Evolutionary conservation across 768 basidiomycete genomes (phyloP), one percentile per base, ranked within the genome.

Genomic region (Sarcodon aspratus): DNA sequence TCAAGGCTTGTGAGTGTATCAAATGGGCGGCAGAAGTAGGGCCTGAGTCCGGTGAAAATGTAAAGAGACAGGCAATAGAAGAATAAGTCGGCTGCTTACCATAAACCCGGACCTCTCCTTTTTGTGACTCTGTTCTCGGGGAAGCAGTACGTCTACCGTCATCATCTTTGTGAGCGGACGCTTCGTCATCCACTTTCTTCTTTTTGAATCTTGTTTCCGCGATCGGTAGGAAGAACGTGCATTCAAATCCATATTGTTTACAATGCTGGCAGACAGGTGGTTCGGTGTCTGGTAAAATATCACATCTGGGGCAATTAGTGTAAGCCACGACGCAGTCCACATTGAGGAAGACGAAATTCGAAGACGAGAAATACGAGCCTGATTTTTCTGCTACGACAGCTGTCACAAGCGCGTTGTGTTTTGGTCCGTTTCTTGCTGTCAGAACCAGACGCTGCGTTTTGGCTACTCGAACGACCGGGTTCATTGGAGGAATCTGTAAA

Each of bases 201-300:
- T 96, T 96, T 70, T 97, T 97, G 76, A 97, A 99, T 15, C 96
- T 83, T 0, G 96, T 99, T 65, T 98, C 96, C 9, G 95, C 91
- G 57, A 99, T 99, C 36, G 96, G 96, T 10, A 98, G 79, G 72
- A 96, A 95, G 68, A 94, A 96, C 6, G 94, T 96, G 63, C 95
- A 96, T 54, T 95, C 91, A 56, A 93, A 89, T 40, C 79, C 76
- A 58, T 92, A 91, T 61, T 92, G 89, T 60, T 90, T 88, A 75
- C 95, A 98, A 63, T 97, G 94, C 57, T 92, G 86, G 61, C 93
- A 97, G 45, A 86, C 60, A 13, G 86, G 81, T 0, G 87, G 85
- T 2, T 90, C 85, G 45, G 76, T 63, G 57, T 92, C 88, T 0
- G 74, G 35, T 13, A 98, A 71, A 57, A 96, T 78, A 60, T 98